Base-by-base conservation (phyloP, 192 early-diverging fungal genomes). In the Bifiguratus adelaidae region DNA sequence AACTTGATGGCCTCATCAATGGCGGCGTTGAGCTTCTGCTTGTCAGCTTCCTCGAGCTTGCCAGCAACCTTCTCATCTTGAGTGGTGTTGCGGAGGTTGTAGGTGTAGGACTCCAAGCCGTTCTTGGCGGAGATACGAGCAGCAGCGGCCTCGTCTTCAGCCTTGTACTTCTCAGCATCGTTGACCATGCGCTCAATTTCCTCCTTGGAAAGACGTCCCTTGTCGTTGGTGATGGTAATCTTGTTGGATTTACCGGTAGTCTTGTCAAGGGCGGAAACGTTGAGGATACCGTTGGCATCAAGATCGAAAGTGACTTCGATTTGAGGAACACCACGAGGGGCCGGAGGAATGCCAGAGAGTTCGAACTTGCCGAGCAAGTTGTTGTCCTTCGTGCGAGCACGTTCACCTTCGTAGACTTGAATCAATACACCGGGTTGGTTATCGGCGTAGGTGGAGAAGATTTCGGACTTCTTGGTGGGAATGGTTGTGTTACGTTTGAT, bases 191-290 rank as follows among this genome's bases (percentile, higher is more conserved):
- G 90, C 70, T 98, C 92, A 60, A 98, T 96, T 58, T 96, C 91
- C 63, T 96, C 95, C 83, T 96, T 92, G 53, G 89, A 85, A 47
- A 98, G 81, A 62, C 91, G 86, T 48, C 92, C 92, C 82, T 95
- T 93, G 80, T 95, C 91, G 81, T 94, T 92, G 77, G 91, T 93
- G 79, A 98, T 93, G 69, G 91, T 95, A 70, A 95, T 95, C 80
- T 91, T 95, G 80, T 92, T 91, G 58, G 85, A 81, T 57, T 80
- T 77, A 48, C 90, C 89, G 49, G 89, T 94, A 56, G 88, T 85
- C 85, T 95, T 94, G 77, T 93, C 92, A 49, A 84, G 67, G 44
- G 91, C 92, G 48, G 77, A 73, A 62, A 97, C 91, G 77, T 95
- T 93, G 60, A 95, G 73, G 73, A 95, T 94, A 77, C 89, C 89